phyloP scores from a whole-genome alignment of 179 eudicot species.

The Spergularia azorica region DNA sequence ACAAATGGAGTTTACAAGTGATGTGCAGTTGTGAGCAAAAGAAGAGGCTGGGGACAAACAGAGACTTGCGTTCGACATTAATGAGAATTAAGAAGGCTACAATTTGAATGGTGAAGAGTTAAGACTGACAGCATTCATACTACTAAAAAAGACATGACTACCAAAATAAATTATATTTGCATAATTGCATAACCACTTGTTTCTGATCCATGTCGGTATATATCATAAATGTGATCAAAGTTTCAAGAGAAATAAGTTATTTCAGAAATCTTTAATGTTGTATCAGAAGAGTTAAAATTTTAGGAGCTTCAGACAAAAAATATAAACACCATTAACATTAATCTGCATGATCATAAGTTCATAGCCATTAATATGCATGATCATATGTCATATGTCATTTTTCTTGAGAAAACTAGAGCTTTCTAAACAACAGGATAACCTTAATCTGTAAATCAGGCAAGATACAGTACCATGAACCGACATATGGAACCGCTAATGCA shows the following conservation, averaged over 20 bases:
- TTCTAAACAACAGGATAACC: background rate
- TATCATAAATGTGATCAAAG: conserved; percentile 27
- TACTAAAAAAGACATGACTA: too few species aligned
- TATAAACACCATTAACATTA: background rate
- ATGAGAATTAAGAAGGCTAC: conserved; percentile 24
- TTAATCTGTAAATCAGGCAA: background rate
- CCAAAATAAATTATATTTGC: too few species aligned
- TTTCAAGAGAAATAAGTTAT: conserved; percentile 13
- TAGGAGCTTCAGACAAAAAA: background rate
- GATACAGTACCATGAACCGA: background rate
- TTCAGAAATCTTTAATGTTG: background rate
- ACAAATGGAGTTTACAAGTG: too few species aligned
- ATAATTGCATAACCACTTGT: too few species aligned
- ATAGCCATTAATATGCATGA: background rate
- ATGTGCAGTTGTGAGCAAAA: too few species aligned
- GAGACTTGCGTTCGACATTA: conserved; percentile 20
- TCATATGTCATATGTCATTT: background rate
- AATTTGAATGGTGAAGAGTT: conserved; percentile 17
- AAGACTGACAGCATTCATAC: too few species aligned
- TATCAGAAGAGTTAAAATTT: background rate
- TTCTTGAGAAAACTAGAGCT: background rate
- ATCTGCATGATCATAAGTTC: too few species aligned
- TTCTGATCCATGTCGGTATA: too few species aligned
- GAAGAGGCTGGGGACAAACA: background rate
- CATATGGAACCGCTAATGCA: too few species aligned